Conservation (phyloP, 2,329 filamentous ascomycete species). For the Chaetoscypha palmicola region DNA sequence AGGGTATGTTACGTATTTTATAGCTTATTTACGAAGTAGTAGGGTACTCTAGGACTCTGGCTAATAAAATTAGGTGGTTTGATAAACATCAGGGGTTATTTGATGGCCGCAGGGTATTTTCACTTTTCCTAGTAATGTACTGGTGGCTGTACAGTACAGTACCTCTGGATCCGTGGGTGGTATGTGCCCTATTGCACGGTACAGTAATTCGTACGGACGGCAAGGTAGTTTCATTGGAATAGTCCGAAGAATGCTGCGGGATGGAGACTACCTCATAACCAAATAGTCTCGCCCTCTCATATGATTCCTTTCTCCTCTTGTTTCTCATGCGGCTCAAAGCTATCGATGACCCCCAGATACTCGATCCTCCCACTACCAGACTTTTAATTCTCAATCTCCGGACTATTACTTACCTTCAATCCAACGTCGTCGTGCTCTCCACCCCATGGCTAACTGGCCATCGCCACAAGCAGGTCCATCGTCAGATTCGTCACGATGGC, state of each 20-base stretch:
- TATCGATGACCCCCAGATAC: not conserved
- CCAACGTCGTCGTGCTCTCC: too few species aligned
- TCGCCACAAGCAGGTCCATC: conserved; percentile 13
- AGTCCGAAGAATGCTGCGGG: not conserved
- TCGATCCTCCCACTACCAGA: not conserved
- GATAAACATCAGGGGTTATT: too few species aligned
- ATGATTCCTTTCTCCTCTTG: not conserved
- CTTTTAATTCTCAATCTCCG: not conserved
- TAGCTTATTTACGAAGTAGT: too few species aligned
- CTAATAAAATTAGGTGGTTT: too few species aligned
- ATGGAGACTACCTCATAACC: not conserved
- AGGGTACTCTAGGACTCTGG: too few species aligned
- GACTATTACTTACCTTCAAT: conserved; percentile 33
- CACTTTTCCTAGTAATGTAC: too few species aligned
- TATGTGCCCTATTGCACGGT: not conserved
- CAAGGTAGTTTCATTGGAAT: not conserved
- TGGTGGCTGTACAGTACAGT: too few species aligned
- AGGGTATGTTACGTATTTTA: too few species aligned
- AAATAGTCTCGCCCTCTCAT: not conserved
- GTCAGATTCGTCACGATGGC: conserved; percentile 21
- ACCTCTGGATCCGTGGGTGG: not conserved
- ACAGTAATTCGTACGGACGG: too few species aligned
- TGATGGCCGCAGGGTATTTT: too few species aligned
- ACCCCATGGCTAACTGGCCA: conserved; percentile 17
- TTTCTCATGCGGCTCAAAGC: not conserved